Percentiles rank a stretch among this genome's conserved stretches.
These are phyloP conservation scores for Ustilago sp. DNA, from an alignment of 1,284 basidiomycete species.

Conservation along the genomic window DNA sequence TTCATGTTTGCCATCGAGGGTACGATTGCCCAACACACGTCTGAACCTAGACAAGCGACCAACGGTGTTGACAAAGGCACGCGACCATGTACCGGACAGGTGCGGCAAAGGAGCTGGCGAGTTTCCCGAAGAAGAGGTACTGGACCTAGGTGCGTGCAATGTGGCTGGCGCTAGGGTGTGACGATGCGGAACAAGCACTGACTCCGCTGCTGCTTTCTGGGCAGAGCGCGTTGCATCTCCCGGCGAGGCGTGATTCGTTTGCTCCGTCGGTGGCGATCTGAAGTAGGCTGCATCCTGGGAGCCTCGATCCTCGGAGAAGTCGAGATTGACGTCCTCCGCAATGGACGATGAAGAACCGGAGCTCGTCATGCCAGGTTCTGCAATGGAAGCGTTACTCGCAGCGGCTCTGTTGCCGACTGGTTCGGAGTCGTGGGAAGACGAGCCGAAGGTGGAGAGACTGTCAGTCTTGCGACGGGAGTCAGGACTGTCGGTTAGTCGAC, in stretches of 20 bases:
- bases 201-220: constrained; percentile 44
- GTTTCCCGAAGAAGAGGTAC: not conserved
- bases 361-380: constrained; percentile 13
- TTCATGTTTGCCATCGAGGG: constrained; percentile 31
- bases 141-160: not conserved
- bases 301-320: constrained; percentile 36
- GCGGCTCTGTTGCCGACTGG: constrained; percentile 4
- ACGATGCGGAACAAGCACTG: constrained; percentile 40
- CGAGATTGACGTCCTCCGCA: constrained; percentile 40
- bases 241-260: constrained; percentile 10
- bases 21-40: constrained; percentile 73
- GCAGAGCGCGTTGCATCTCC: constrained; percentile 28
- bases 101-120: constrained; percentile 50
- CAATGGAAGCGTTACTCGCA: constrained; percentile 11
- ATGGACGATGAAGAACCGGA: constrained; percentile 21
- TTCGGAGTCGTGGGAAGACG: constrained; percentile 35
- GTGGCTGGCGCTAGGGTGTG: constrained; percentile 27
- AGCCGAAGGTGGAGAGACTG: constrained; percentile 39
- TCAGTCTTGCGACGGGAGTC: constrained; percentile 24
- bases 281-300: constrained; percentile 21
- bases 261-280: constrained; percentile 13
- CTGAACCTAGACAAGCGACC: constrained; percentile 84
- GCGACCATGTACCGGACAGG: constrained; percentile 75
- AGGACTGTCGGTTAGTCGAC: constrained; percentile 27
- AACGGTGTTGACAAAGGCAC: constrained; percentile 83